phyloP scores from a whole-genome alignment of 2,329 filamentous ascomycete species.

The Pestalotiopsis sp. region DNA sequence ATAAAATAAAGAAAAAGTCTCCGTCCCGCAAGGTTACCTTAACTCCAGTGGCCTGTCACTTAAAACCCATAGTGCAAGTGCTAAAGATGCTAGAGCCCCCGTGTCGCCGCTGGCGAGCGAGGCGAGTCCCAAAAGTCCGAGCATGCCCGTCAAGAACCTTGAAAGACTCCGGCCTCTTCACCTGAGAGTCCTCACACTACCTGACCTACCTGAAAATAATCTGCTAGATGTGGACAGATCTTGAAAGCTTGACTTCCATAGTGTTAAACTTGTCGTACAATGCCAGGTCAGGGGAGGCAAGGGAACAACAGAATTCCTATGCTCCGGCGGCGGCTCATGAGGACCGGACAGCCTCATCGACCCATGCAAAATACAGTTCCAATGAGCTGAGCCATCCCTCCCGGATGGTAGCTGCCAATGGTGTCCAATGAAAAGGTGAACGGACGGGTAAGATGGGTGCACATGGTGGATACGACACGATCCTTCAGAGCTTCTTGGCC shows the following conservation, averaged over 20 bases:
- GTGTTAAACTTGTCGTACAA: too few species aligned
- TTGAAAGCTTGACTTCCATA: too few species aligned
- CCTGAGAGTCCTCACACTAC: too few species aligned
- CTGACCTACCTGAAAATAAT: too few species aligned
- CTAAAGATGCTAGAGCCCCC: background rate
- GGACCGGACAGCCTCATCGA: background rate
- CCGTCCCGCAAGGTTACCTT: background rate
- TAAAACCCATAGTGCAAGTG: background rate
- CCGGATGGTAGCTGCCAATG: background rate
- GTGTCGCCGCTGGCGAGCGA: background rate
- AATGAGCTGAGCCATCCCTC: conserved; percentile 7
- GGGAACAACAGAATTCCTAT: background rate
- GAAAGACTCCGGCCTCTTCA: too few species aligned
- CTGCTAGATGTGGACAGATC: too few species aligned
- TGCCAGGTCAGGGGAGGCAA: too few species aligned
- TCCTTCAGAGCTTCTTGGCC: background rate
- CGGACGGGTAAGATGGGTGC: background rate
- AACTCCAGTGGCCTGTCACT: background rate
- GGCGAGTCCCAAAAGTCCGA: too few species aligned
- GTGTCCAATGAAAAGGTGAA: background rate
- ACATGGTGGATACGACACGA: background rate
- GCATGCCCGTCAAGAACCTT: too few species aligned
- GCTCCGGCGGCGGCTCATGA: background rate
- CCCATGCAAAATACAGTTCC: background rate
- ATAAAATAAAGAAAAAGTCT: background rate